Conservation (phyloP, 2,329 filamentous ascomycete species). For the Xylogone sp. region DNA sequence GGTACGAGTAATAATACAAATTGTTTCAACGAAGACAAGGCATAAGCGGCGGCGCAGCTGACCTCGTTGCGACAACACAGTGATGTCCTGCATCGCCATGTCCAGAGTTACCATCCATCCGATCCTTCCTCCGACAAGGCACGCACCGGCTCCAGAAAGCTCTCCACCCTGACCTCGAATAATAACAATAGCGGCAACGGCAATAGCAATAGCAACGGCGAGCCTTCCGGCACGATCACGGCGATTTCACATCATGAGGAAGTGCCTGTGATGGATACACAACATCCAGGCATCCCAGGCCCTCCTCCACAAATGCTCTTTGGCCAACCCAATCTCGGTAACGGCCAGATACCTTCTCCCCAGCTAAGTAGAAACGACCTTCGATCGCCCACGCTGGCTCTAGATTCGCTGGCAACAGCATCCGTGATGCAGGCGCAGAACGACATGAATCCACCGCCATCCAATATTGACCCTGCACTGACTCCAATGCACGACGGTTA, state of each 20-base stretch:
- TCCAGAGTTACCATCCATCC: conserved; percentile 15
- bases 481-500: background rate
- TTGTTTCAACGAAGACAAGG: background rate
- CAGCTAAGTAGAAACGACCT: background rate
- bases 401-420: conserved; percentile 2
- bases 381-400: background rate
- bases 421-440: conserved; percentile 2
- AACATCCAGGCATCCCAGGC: background rate
- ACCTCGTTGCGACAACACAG: conserved; percentile 5
- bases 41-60: background rate
- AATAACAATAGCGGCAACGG: background rate
- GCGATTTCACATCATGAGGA: conserved; percentile 7
- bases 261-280: conserved; percentile 6
- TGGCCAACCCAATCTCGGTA: background rate
- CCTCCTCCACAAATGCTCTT: background rate
- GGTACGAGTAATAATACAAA: conserved; percentile 40
- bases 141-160: background rate
- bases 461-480: conserved; percentile 18
- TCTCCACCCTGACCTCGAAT: conserved; percentile 5
- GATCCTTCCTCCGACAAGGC: background rate
- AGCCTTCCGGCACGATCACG: conserved; percentile 11
- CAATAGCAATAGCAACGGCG: conserved; percentile 4
- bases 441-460: conserved; percentile 9
- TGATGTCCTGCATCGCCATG: conserved; percentile 21
- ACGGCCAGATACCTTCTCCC: background rate